Conservation (phyloP, 768 basidiomycete species). For the Boletus insuetus region DNA sequence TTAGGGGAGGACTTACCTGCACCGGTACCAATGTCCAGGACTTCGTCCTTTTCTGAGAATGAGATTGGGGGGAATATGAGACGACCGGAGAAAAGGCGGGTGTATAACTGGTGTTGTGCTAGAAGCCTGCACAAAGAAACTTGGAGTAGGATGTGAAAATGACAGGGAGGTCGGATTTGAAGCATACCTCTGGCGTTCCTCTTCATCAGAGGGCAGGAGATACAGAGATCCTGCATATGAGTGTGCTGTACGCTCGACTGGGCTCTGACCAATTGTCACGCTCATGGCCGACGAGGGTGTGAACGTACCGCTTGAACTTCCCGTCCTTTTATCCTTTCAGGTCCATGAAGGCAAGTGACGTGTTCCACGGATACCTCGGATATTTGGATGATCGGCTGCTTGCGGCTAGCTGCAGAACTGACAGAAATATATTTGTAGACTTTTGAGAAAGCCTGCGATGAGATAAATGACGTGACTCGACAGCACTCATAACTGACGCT, state of each 20-base stretch:
- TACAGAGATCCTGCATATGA: constrained; percentile 21
- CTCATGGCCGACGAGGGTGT: constrained; percentile 4
- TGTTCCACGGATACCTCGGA: no score
- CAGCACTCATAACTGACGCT: no score
- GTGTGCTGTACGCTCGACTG: constrained; percentile 15
- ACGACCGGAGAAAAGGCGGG: constrained; percentile 20
- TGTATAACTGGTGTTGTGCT: constrained; percentile 20
- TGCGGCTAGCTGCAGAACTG: no score
- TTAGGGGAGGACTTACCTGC: constrained; percentile 8
- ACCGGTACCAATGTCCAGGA: constrained; percentile 25
- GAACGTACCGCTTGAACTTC: background rate
- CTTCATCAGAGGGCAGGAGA: constrained; percentile 26
- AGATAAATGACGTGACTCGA: no score
- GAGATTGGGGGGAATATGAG: constrained; percentile 19
- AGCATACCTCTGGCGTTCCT: constrained; percentile 23
- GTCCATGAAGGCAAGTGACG: no score
- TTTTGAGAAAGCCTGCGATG: no score
- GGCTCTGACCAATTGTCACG: background rate
- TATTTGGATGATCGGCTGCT: no score
- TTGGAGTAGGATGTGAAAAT: background rate
- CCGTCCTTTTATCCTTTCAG: no score
- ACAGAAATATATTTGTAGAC: no score
- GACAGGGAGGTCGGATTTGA: background rate
- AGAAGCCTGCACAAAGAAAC: constrained; percentile 2
- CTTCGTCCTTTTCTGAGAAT: constrained; percentile 14